phyloP scores from a whole-genome alignment of 1,139 yeast species.

The Saccharomyces pastorianus region DNA sequence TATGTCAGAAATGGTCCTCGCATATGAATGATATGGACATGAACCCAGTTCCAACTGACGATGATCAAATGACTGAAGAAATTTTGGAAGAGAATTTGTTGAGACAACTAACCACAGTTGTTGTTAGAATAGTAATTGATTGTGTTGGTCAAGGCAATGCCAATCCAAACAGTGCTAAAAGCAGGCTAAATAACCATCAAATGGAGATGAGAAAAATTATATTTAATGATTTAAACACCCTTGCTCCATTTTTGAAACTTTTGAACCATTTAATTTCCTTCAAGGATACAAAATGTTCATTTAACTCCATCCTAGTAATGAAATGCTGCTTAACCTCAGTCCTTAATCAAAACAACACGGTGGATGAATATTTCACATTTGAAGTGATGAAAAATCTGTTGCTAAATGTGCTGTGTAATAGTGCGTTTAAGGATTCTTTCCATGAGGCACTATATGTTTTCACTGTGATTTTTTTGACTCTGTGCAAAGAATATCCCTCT shows the following conservation, averaged over 20 bases:
- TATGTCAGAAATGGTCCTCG: constrained; percentile 69
- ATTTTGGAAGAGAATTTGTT: constrained; percentile 96
- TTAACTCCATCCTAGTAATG: constrained; percentile 75
- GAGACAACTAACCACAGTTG: constrained; percentile 87
- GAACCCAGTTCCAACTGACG: constrained; percentile 38
- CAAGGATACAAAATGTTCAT: constrained; percentile 87
- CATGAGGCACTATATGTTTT: constrained; percentile 85
- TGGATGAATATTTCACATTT: constrained; percentile 64
- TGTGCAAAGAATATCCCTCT: constrained; percentile 48
- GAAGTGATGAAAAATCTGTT: constrained; percentile 42
- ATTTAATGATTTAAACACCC: constrained; percentile 52
- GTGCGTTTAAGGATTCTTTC: constrained; percentile 78
- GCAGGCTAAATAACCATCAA: constrained; percentile 44
- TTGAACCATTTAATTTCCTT: constrained; percentile 71
- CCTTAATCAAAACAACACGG: constrained; percentile 61
- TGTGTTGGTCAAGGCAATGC: constrained; percentile 61
- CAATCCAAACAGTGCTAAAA: constrained; percentile 24
- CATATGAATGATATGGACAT: constrained; percentile 53
- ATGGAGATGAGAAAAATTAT: constrained; percentile 57
- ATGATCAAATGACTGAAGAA: constrained; percentile 85
- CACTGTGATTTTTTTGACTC: constrained; percentile 67
- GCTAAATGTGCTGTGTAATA: constrained; percentile 60
- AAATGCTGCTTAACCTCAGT: constrained; percentile 60
- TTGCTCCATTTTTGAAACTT: constrained; percentile 72
- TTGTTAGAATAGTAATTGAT: constrained; percentile 83